Base-by-base conservation (phyloP, 2,329 filamentous ascomycete species). In the Aureobasidium zeae region DNA sequence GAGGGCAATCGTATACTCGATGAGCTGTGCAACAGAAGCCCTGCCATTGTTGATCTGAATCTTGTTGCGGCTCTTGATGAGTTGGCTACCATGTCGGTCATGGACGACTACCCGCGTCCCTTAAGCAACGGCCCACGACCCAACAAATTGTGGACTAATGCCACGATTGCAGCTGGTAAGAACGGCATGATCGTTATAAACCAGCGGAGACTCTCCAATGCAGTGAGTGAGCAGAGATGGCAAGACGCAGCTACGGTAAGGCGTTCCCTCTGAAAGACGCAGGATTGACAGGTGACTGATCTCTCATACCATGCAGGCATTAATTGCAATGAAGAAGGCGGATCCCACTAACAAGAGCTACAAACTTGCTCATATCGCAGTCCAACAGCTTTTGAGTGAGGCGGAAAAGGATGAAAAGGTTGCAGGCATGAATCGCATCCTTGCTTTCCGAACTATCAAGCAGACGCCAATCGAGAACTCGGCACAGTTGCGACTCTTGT, bases 251-350 rank as follows among this genome's bases (percentile, higher is more conserved):
- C 60, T 41, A 31, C 31, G n/a, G 45, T 47, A 37, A 9, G 43
- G 9, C 11, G 15, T 13, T 17, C 3, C 13, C 12, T 20, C 7
- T n/a, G 7, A 20, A 4, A 3, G 7, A 20, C 36, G 21, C 10
- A 16, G 2, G 8, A 30, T 30, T n/a, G n/a, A n/a, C n/a, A n/a
- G n/a, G n/a, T n/a, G n/a, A 19, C 36, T 46, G 25, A 46, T 17
- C 6, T 22, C 24, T 30, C 22, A 30, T n/a, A n/a, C n/a, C n/a
- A n/a, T n/a, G n/a, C 55, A 60, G 45, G 49, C 58, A 10, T 47
- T 62, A 20, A 59, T 62, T 19, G 55, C 58, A 32, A 42, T 60
- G 37, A 62, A 61, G 39, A 51, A 51, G 9, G 39, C 55, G 6
- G 50, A 54, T 37, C 57, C 58, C 0, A 51, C 50, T 39, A 56